Evolutionary conservation across 192 early-diverging fungal genomes (phyloP).

Genomic region (Coemansia sp.): DNA sequence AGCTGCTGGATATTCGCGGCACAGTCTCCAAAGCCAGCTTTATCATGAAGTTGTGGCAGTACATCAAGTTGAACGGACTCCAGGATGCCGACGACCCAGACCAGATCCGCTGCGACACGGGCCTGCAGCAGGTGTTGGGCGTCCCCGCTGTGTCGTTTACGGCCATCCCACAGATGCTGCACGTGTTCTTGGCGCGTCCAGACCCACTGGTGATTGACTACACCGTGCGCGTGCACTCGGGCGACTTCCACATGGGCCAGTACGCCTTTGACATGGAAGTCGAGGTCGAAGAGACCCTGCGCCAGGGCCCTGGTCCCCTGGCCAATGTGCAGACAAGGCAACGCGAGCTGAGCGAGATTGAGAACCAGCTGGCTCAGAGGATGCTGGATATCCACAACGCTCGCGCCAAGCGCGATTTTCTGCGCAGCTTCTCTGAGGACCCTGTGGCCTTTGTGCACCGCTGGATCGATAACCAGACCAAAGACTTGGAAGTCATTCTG

Average conservation of each 20-base stretch:
- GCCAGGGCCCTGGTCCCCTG: constrained; percentile 59
- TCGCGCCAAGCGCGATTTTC: constrained; percentile 90
- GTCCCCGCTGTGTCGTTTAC: constrained; percentile 72
- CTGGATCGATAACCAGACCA: constrained; percentile 91
- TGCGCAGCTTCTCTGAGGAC: constrained; percentile 82
- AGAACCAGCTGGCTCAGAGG: constrained; percentile 68
- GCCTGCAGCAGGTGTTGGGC: constrained; percentile 71
- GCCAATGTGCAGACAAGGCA: constrained; percentile 51
- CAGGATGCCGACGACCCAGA: constrained; percentile 90
- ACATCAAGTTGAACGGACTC: constrained; percentile 89
- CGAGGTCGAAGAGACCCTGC: constrained; percentile 77
- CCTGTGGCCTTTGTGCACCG: constrained; percentile 89
- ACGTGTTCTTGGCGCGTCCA: constrained; percentile 69
- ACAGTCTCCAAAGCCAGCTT: constrained; percentile 53
- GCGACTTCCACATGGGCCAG: constrained; percentile 73
- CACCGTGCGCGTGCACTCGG: constrained; percentile 72
- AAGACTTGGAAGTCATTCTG: constrained; percentile 82
- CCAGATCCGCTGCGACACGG: constrained; percentile 80
- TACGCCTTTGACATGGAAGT: constrained; percentile 93
- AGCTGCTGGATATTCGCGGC: constrained; percentile 74
- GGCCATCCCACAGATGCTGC: constrained; percentile 79
- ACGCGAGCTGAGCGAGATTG: constrained; percentile 57
- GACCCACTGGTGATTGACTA: constrained; percentile 93
- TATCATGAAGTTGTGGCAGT: constrained; percentile 92
- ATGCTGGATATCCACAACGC: constrained; percentile 85